Conservation (phyloP, 768 basidiomycete genomes). For the Gelatoporia subvermispora region DNA sequence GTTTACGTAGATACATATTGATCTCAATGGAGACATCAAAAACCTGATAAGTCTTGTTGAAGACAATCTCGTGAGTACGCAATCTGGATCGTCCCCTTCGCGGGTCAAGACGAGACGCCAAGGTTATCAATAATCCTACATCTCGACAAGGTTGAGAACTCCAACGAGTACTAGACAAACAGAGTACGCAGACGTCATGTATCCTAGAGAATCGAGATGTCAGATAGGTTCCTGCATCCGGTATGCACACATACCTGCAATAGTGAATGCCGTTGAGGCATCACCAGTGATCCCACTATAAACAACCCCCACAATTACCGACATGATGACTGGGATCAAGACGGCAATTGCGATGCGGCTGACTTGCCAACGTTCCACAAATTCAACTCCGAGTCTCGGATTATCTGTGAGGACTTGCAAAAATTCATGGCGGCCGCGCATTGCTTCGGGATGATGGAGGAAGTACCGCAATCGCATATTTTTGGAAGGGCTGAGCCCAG, state of each 20-base stretch:
- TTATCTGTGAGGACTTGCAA: conserved; percentile 15
- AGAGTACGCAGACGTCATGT: conserved; percentile 18
- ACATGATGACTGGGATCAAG: conserved; percentile 11
- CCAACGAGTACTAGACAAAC: conserved; percentile 16
- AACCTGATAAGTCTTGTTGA: no score
- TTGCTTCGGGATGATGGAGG: conserved; percentile 11
- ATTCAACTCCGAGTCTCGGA: conserved; percentile 3
- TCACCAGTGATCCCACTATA: conserved; percentile 7
- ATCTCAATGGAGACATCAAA: no score
- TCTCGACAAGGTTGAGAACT: conserved; percentile 15
- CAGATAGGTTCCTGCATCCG: not conserved
- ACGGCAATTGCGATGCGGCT: conserved; percentile 11
- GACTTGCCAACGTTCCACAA: conserved; percentile 4
- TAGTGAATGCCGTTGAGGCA: conserved; percentile 14
- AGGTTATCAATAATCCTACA: no score
- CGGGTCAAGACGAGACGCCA: no score
- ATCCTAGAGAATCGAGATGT: conserved; percentile 5
- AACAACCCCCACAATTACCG: conserved; percentile 6
- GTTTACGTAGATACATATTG: no score
- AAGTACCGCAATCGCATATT: conserved; percentile 19
- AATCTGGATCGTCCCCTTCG: no score
- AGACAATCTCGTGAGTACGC: no score
- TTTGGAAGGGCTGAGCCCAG: conserved; percentile 11
- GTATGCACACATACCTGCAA: conserved; percentile 8
- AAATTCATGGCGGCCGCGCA: conserved; percentile 15